phyloP scores from a whole-genome alignment of 2,329 filamentous ascomycete species.

The Neofusicoccum umdonicola region DNA sequence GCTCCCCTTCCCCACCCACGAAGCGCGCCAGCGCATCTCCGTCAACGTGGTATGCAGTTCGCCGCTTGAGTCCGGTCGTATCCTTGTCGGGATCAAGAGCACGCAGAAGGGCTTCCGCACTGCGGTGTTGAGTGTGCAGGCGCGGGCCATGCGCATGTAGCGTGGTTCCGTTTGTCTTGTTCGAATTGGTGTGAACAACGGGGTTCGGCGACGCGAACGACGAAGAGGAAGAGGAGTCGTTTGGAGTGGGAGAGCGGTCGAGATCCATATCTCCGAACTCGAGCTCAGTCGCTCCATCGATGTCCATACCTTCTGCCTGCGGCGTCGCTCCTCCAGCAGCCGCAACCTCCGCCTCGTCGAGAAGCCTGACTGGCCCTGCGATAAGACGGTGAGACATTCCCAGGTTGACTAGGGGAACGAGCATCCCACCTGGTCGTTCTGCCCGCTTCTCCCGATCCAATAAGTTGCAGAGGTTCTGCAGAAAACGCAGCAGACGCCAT shows the following conservation, averaged over 20 bases:
- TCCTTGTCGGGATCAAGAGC: constrained; percentile 29
- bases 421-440: constrained; percentile 20
- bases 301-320: background rate
- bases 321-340: background rate
- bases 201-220: constrained; percentile 14
- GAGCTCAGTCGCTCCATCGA: constrained; percentile 21
- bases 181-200: background rate
- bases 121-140: constrained; percentile 17
- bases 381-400: constrained; percentile 10
- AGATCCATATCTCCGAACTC: background rate
- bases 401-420: constrained; percentile 20
- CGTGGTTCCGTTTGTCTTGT: constrained; percentile 1
- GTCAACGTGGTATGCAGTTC: constrained; percentile 39
- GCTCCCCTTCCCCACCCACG: constrained; percentile 12
- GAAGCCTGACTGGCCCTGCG: background rate
- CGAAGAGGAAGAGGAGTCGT: constrained; percentile 10
- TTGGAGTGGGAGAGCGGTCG: background rate
- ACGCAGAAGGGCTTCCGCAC: constrained; percentile 21
- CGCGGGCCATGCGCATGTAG: background rate
- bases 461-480: constrained; percentile 62
- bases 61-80: constrained; percentile 20
- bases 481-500: constrained; percentile 67
- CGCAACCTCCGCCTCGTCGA: background rate
- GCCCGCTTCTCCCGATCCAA: constrained; percentile 14
- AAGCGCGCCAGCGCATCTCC: constrained; percentile 42